Evolutionary conservation across 1,284 basidiomycete genomes (phyloP), one percentile per base, ranked within the genome.

Genomic region (Paramarasmius palmivorus): DNA sequence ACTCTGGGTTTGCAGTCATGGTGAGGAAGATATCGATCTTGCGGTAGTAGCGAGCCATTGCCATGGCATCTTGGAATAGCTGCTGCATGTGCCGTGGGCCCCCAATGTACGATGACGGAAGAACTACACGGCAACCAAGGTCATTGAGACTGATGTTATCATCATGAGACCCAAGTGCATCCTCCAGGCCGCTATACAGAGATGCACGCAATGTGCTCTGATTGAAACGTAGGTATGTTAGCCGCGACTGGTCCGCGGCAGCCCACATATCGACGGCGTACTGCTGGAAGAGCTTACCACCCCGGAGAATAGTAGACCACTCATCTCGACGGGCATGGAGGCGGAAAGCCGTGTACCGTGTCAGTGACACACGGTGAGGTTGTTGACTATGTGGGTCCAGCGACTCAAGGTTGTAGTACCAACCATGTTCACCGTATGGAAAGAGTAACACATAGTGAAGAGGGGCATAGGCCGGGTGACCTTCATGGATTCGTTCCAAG

Each of bases 11-110:
- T 4, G 70, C 67, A 4, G 77, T 81, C 55, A 78, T 68, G 0
- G 77, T 82, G 2, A 79, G 61, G 57, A 81, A 79, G 5, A 79
- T 57, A 55, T 77, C 73, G 4, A 73, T 65, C 15, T 69, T 66
- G 1, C 61, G 54, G 41, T 62, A 72, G 29, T 63, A 56, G 0
- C 69, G 60, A 2, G 68, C 68, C 20, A 79, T 64, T 0, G 76
- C 75, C 63, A 81, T 69, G 0, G 76, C 62, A 57, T 82, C 76
- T 47, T 79, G 76, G 49, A 68, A 74, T 0, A 61, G 55, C 52
- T 78, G 71, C 1, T 66, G 54, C 75, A 80, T 77, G 32, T 74
- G 59, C 0, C 70, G 57, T 23, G 73, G 67, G 9, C 77, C 68
- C n/a, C 72, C 72, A 44, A 59, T 61, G 55, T 71, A 73, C 1